Evolutionary conservation across 208 protist genomes (phyloP).

Genomic region (Eutreptiella sp.): DNA sequence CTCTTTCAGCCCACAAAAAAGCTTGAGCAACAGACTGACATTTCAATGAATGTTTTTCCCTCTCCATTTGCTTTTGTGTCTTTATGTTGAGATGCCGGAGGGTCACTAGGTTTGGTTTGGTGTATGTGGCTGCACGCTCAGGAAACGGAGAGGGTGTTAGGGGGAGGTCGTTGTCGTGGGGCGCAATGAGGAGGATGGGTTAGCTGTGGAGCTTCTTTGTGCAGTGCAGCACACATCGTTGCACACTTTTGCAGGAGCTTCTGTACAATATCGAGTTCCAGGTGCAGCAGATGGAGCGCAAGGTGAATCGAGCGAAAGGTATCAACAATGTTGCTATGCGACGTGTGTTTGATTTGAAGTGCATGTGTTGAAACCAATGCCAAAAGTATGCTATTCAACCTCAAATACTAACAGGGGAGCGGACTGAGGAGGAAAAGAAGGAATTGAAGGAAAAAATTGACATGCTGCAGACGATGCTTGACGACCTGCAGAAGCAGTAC

Average conservation of each 20-base stretch:
- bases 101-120: too few species aligned
- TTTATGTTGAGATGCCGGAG: too few species aligned
- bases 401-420: too few species aligned
- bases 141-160: too few species aligned
- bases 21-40: too few species aligned
- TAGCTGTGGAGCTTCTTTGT: not conserved
- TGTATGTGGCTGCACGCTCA: too few species aligned
- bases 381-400: not conserved
- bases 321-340: too few species aligned
- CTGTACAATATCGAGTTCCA: conserved; percentile 88
- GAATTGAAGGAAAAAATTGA: conserved; percentile 71
- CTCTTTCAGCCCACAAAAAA: too few species aligned
- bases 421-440: conserved; percentile 76
- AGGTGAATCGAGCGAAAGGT: conserved; percentile 72
- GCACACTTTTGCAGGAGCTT: too few species aligned
- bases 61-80: too few species aligned
- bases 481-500: conserved; percentile 66
- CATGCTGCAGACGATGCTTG: conserved; percentile 65
- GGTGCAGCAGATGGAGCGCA: conserved; percentile 88
- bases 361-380: not conserved
- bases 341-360: not conserved
- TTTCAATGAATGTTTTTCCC: too few species aligned
- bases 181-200: not conserved
- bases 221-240: too few species aligned
- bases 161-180: not conserved